phyloP scores from a whole-genome alignment of 2,329 filamentous ascomycete genomes.

The Xylaria sp. region DNA sequence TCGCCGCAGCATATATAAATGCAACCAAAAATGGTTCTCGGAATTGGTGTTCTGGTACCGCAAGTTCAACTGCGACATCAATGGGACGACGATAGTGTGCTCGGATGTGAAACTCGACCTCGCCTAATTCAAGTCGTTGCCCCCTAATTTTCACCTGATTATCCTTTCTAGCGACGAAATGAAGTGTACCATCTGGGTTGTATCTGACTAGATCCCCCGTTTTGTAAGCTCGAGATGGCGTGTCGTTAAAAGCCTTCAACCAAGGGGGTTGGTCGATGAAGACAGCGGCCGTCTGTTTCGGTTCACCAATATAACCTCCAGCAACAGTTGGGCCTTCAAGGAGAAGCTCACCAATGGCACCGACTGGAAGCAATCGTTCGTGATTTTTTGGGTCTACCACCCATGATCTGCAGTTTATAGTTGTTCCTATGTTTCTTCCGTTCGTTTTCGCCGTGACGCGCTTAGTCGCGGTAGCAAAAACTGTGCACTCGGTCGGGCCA shows the following conservation, averaged over 20 bases:
- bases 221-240: background rate
- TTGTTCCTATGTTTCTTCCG: background rate
- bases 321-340: constrained; percentile 14
- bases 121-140: constrained; percentile 9
- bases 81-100: background rate
- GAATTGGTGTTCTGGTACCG: background rate
- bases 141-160: constrained; percentile 11
- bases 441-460: background rate
- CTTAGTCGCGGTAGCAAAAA: background rate
- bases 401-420: constrained; percentile 11
- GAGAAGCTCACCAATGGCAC: constrained; percentile 15
- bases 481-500: constrained; percentile 31
- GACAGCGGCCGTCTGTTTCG: constrained; percentile 1
- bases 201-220: constrained; percentile 14
- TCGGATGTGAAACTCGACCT: constrained; percentile 7
- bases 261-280: constrained; percentile 7
- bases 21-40: constrained; percentile 1
- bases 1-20: background rate
- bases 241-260: background rate
- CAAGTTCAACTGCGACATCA: constrained; percentile 6
- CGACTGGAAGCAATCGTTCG: background rate
- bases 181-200: constrained; percentile 1
- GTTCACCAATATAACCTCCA: constrained; percentile 12
- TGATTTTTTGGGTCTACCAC: constrained; percentile 12
- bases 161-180: constrained; percentile 2